A percentile compares a stretch with the other conserved stretches of the same genome.
phyloP scores from a whole-genome alignment of 1,284 basidiomycete genomes.

The Volvariella volvacea region DNA sequence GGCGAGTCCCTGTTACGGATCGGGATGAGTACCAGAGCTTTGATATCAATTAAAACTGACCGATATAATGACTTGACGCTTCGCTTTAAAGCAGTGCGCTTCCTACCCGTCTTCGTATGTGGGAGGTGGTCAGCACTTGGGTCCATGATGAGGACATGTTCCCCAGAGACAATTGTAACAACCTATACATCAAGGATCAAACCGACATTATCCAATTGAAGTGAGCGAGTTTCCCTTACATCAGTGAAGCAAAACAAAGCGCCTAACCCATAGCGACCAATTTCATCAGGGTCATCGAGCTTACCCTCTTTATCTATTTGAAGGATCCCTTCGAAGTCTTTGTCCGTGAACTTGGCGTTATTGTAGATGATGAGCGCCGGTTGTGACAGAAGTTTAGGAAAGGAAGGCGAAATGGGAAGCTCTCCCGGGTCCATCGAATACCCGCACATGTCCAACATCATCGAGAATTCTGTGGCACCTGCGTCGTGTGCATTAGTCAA shows the following conservation, averaged over 20 bases:
- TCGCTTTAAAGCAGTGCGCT: neutral
- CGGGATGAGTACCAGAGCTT: too few species aligned
- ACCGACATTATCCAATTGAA: too few species aligned
- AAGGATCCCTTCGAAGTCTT: constrained; percentile 39
- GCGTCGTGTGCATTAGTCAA: constrained; percentile 46
- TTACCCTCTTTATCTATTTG: constrained; percentile 39
- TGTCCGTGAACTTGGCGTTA: constrained; percentile 28
- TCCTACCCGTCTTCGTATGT: neutral
- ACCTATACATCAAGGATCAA: too few species aligned
- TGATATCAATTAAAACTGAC: too few species aligned
- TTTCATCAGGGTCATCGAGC: constrained; percentile 24
- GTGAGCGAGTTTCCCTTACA: constrained; percentile 17
- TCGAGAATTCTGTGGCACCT: constrained; percentile 28
- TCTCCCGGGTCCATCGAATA: constrained; percentile 8
- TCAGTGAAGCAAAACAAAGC: constrained; percentile 45
- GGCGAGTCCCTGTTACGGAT: constrained; percentile 26
- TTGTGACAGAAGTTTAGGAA: constrained; percentile 17
- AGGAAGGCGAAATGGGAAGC: constrained; percentile 15
- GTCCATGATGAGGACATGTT: constrained; percentile 35
- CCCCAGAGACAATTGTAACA: constrained; percentile 34
- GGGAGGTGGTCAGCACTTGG: constrained; percentile 27
- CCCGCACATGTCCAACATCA: constrained; percentile 26
- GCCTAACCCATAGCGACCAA: constrained; percentile 45
- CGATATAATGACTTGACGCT: too few species aligned
- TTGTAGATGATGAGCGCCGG: constrained; percentile 41